A percentile compares a stretch with the other conserved stretches of the same genome.
These are phyloP conservation scores for Scheffersomyces illinoinensis DNA, from an alignment of 1,139 yeast species.

Conservation along the genomic window DNA sequence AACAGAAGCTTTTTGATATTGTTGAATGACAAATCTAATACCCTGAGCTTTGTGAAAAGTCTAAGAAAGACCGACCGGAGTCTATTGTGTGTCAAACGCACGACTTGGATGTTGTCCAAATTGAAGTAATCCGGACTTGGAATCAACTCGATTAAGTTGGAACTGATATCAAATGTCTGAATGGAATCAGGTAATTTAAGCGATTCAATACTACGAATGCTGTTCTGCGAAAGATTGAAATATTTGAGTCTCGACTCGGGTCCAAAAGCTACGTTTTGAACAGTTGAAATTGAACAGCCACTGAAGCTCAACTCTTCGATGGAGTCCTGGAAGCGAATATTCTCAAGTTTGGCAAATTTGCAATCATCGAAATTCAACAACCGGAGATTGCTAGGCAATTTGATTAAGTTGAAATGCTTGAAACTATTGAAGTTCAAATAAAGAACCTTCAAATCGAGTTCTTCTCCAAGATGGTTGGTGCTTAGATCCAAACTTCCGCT, in stretches of 20 bases:
- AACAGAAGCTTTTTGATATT: slow-evolving; percentile 8
- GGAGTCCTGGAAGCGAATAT: slow-evolving; percentile 12
- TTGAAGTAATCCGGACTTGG: neutral
- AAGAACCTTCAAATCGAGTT: slow-evolving; percentile 15
- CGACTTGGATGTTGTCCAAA: neutral
- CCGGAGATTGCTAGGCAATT: slow-evolving; percentile 15
- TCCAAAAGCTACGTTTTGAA: slow-evolving; percentile 15
- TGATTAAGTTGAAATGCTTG: slow-evolving; percentile 11
- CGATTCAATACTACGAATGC: neutral
- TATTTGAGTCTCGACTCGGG: slow-evolving; percentile 1
- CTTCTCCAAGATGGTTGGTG: slow-evolving; percentile 15
- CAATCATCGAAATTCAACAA: slow-evolving; percentile 25
- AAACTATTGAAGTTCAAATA: slow-evolving; percentile 22
- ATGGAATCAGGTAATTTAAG: neutral
- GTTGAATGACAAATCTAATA: slow-evolving; percentile 19
- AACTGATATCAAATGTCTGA: neutral
- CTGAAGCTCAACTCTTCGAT: slow-evolving; percentile 21
- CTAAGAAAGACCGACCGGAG: slow-evolving; percentile 6
- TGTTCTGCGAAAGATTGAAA: neutral
- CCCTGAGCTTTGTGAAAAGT: slow-evolving; percentile 13
- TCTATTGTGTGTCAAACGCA: slow-evolving; percentile 17
- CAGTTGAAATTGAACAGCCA: slow-evolving; percentile 18
- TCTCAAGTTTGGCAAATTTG: slow-evolving; percentile 9
- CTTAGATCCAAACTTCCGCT: slow-evolving; percentile 16
- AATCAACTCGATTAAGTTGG: neutral